Evolutionary conservation across 768 basidiomycete species (phyloP), one percentile per base, ranked within the genome.

Genomic region (Chalciporus chontae): DNA sequence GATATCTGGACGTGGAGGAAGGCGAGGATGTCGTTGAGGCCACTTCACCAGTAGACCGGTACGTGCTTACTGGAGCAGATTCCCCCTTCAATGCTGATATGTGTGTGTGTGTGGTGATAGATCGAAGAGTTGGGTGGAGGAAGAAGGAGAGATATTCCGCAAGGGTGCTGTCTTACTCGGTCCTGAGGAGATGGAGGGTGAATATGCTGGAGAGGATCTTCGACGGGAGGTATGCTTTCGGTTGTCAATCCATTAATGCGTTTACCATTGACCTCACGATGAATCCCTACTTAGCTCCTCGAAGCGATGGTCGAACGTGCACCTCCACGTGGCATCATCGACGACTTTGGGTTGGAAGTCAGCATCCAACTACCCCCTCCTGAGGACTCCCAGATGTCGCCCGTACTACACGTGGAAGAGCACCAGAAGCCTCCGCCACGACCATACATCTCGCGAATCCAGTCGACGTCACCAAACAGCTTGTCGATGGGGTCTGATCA

Each of bases 61-160:
- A 45, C 56, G 78, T 68, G 40, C 23, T 49, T 31, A 4, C 13
- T 31, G 2, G 29, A 4, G 9, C 2, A 11, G 1, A 10, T 24
- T 29, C 14, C 31, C 19, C 31, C 19, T 8, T 46, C 14, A 1
- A 31, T 19, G 29, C 37, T 34, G 32, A 46, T 11, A 14, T n/a
- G 17, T 10, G n/a, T 40, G 34, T 27, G 1, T 24, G 13, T n/a
- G 44, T n/a, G 9, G 40, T 15, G 14, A 17, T 44, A 87, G 89
- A 42, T 88, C 87, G 21, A 75, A 83, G 55, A 83, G 77, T 45
- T 90, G 89, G 85, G 87, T 94, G 0, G 89, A 84, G 48, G 96
- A 98, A 65, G 96, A 99, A 65, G 93, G 93, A 0, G 95, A 98
- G 69, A 87, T 98, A 36, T 97, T 97, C 73, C 76, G 94, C 37